These are phyloP conservation scores for Pseudocercospora macadamiae DNA, from an alignment of 2,329 filamentous ascomycete species.

Conservation along the genomic window DNA sequence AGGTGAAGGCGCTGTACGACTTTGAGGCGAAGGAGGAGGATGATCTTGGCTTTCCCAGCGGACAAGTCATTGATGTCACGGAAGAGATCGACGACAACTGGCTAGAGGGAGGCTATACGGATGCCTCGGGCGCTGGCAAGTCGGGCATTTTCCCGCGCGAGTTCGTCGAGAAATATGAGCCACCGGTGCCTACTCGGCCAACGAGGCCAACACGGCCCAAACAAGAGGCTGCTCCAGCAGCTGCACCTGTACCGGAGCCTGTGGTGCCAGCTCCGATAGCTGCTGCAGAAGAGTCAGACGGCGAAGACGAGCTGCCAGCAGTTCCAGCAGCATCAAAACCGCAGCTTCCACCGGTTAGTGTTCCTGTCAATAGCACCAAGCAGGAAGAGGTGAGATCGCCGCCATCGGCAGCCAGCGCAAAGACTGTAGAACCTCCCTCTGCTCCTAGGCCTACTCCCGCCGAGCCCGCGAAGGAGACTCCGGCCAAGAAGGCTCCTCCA, in stretches of 20 bases:
- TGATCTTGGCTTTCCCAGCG: conserved; percentile 82
- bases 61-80: conserved; percentile 91
- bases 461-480: conserved; percentile 44
- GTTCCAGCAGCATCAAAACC: conserved; percentile 41
- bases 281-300: conserved; percentile 34
- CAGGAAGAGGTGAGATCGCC: conserved; percentile 34
- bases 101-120: conserved; percentile 86
- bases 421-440: conserved; percentile 31
- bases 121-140: conserved; percentile 71
- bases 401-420: conserved; percentile 25
- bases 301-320: conserved; percentile 32
- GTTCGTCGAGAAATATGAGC: conserved; percentile 96
- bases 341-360: conserved; percentile 41
- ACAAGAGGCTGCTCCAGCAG: conserved; percentile 54
- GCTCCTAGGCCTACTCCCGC: conserved; percentile 39
- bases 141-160: conserved; percentile 93
- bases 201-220: conserved; percentile 69
- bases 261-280: conserved; percentile 31
- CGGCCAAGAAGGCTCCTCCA: conserved; percentile 63
- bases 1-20: conserved; percentile 94
- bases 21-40: conserved; percentile 93
- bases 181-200: conserved; percentile 84
- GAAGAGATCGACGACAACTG: conserved; percentile 92
- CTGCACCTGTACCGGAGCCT: conserved; percentile 28
- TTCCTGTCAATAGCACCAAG: conserved; percentile 25